Conservation (phyloP, 2,329 filamentous ascomycete species). For the Aspergillus eucalypticola region DNA sequence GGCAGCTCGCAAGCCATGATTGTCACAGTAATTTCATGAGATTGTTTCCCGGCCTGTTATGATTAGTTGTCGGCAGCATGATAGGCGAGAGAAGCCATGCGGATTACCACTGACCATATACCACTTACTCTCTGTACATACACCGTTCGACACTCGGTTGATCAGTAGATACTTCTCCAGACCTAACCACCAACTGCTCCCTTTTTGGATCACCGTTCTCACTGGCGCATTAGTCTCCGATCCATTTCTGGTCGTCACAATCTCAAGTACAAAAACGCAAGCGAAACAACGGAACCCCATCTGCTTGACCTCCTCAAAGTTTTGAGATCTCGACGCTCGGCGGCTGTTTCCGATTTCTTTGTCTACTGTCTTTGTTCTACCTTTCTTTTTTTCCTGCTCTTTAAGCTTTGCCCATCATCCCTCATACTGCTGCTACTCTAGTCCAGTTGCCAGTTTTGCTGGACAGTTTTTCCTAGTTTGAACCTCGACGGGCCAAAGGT, state of each 20-base stretch:
- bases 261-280: neutral
- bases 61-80: neutral
- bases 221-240: neutral
- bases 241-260: neutral
- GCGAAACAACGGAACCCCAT: neutral
- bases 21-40: slow-evolving; percentile 3
- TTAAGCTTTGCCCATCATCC: slow-evolving; percentile 7
- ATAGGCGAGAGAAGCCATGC: neutral
- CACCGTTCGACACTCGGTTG: neutral
- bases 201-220: neutral
- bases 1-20: neutral
- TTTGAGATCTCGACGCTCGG: slow-evolving; percentile 7
- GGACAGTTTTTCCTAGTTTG: neutral
- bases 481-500: neutral
- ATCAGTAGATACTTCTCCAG: neutral
- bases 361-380: slow-evolving; percentile 11
- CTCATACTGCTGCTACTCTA: neutral
- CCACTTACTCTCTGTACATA: neutral
- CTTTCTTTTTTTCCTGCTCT: slow-evolving; percentile 1
- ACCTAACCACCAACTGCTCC: neutral
- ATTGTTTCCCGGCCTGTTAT: neutral
- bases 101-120: neutral
- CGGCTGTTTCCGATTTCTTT: slow-evolving; percentile 20
- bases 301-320: neutral
- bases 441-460: neutral